Evolutionary conservation across 1,284 basidiomycete genomes (phyloP), one percentile per base, ranked within the genome.

Genomic region (Mycosarcoma mackinlayi): DNA sequence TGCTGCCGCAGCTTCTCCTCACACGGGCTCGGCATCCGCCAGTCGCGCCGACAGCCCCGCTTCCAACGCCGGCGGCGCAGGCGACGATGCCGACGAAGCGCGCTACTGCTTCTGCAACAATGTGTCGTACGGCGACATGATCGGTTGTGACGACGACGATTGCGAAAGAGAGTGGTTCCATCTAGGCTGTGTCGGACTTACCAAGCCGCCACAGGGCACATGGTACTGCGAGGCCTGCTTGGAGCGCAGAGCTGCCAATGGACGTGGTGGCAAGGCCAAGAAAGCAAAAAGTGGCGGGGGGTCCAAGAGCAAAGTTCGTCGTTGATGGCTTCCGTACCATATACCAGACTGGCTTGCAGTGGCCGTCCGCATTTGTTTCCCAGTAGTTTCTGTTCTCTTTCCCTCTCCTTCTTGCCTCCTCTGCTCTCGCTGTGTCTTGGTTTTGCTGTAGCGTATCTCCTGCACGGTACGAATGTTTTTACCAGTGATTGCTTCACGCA

Each of bases 121-220:
- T 23, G 87, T 90, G 55, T 93, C 92, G 79, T 94, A 91, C 78
- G 94, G 94, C 27, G 92, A 95, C 84, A 98, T 98, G 95, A 94
- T 98, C 77, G 95, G 89, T 3, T 98, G 95, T 83, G 95, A 98
- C 83, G 91, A 91, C 75, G 86, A 87, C n/a, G 87, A 88, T 42
- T 98, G 95, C 84, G 89, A 91, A 78, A 86, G 87, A 56, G 94
- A 98, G 90, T 98, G 95, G 95, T 93, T 91, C 83, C 91, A 93
- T 80, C 83, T 90, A 21, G 86, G 83, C 8, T 93, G 91, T 76
- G 88, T 88, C 5, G 89, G 87, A 19, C 84, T 91, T 40, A 85
- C 84, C 24, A 86, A 86, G 58, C 85, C 86, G 24, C 91, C 90
- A 0, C 86, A 86, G 65, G 88, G 87, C 23, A 87, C 87, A 55